phyloP scores from a whole-genome alignment of 228 moss, liverwort and hornwort genomes.

The Sphagnum fallax region DNA sequence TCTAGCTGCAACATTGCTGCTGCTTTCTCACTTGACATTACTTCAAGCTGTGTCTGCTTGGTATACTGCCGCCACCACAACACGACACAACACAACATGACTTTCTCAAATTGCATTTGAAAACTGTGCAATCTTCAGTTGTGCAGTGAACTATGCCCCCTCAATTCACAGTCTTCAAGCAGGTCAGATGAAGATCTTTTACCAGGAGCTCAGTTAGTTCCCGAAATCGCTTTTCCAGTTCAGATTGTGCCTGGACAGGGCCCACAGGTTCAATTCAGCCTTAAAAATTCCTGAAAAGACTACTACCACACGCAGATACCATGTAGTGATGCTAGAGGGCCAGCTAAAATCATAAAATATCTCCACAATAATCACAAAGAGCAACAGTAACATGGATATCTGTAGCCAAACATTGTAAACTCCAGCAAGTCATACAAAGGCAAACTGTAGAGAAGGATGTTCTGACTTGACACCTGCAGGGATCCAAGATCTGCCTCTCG shows the following conservation, averaged over 20 bases:
- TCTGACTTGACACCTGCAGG: constrained; percentile 1
- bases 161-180: background rate
- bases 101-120: too few relatives aligned
- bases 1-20: constrained; percentile 9
- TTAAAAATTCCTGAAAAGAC: too few relatives aligned
- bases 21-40: constrained; percentile 11
- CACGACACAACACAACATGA: background rate
- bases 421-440: too few relatives aligned
- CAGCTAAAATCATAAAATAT: too few relatives aligned
- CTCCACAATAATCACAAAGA: too few relatives aligned
- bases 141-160: too few relatives aligned
- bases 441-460: too few relatives aligned
- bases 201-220: constrained; percentile 12
- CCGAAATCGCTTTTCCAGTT: constrained; percentile 10
- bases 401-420: too few relatives aligned
- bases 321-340: too few relatives aligned
- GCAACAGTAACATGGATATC: too few relatives aligned
- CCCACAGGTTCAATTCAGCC: background rate
- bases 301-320: too few relatives aligned
- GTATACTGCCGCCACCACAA: constrained; percentile 1
- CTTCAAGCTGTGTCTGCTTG: constrained; percentile 14
- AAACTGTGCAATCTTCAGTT: too few relatives aligned
- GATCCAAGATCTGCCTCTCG: background rate
- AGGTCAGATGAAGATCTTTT: background rate
- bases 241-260: constrained; percentile 6